Percentiles rank a stretch among this genome's conserved stretches.
phyloP scores from a whole-genome alignment of 805 yeast genomes.

The Candida boleticola region DNA sequence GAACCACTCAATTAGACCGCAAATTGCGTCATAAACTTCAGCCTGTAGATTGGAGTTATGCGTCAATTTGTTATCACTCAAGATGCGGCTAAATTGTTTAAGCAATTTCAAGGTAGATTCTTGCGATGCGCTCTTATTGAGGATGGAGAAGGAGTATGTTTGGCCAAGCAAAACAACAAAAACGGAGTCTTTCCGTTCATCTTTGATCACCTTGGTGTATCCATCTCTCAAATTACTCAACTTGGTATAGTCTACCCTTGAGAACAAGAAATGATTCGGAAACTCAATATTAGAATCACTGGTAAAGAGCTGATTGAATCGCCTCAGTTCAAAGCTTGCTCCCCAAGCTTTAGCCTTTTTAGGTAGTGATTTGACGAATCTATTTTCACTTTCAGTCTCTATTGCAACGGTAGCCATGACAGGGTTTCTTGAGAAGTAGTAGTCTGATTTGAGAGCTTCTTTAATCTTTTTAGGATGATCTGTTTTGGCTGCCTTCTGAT shows the following conservation, averaged over 20 bases:
- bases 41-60: background rate
- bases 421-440: conserved; percentile 26
- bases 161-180: conserved; percentile 16
- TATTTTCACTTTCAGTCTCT: conserved; percentile 33
- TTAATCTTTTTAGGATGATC: no score
- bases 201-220: background rate
- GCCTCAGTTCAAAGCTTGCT: background rate
- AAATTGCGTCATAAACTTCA: conserved; percentile 19
- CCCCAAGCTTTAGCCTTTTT: background rate
- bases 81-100: conserved; percentile 13
- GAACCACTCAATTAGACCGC: conserved; percentile 27
- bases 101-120: conserved; percentile 16
- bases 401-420: conserved; percentile 25
- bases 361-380: conserved; percentile 9
- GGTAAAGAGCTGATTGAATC: background rate
- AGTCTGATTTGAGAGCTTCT: conserved; percentile 8
- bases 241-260: background rate
- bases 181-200: background rate
- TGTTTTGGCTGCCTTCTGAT: no score
- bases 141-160: conserved; percentile 22
- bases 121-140: conserved; percentile 19
- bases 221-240: background rate
- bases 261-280: conserved; percentile 2
- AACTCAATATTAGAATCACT: background rate
- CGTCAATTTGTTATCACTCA: conserved; percentile 11